Conservation (phyloP, 192 early-diverging fungal genomes). For the Physocladia obscura region DNA sequence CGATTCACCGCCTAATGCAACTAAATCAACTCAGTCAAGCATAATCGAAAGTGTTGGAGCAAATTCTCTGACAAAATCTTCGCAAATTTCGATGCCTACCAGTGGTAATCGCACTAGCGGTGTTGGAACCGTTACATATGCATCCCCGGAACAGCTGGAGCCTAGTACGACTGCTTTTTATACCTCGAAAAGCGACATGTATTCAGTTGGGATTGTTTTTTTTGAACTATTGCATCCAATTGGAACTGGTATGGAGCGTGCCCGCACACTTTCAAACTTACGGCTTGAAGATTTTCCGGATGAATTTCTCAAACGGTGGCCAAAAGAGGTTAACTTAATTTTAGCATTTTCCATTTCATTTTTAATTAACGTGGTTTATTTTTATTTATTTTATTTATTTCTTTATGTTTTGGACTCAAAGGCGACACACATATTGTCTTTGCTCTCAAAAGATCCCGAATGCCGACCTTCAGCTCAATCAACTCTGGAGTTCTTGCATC, state of each 20-base stretch:
- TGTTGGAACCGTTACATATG: constrained; percentile 79
- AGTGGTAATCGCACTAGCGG: constrained; percentile 44
- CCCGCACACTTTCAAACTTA: constrained; percentile 62
- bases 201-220: constrained; percentile 93
- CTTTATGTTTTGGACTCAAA: too few species aligned
- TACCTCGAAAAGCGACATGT: constrained; percentile 73
- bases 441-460: constrained; percentile 75
- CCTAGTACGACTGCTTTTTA: constrained; percentile 41
- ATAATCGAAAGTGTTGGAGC: background rate
- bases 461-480: constrained; percentile 69
- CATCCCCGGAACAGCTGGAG: constrained; percentile 80
- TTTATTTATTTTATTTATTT: background rate
- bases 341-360: background rate
- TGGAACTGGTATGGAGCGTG: constrained; percentile 88
- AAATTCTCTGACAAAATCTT: background rate
- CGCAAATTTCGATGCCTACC: background rate
- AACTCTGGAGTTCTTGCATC: constrained; percentile 59
- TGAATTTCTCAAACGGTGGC: constrained; percentile 64
- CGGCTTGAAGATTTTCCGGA: constrained; percentile 68
- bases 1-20: background rate
- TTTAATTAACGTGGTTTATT: constrained; percentile 8
- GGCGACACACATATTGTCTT: constrained; percentile 78
- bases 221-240: constrained; percentile 93
- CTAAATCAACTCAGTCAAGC: background rate
- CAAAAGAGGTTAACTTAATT: constrained; percentile 61